Evolutionary conservation across 2,329 filamentous ascomycete genomes (phyloP).

Genomic region (Rutstroemia sp.): DNA sequence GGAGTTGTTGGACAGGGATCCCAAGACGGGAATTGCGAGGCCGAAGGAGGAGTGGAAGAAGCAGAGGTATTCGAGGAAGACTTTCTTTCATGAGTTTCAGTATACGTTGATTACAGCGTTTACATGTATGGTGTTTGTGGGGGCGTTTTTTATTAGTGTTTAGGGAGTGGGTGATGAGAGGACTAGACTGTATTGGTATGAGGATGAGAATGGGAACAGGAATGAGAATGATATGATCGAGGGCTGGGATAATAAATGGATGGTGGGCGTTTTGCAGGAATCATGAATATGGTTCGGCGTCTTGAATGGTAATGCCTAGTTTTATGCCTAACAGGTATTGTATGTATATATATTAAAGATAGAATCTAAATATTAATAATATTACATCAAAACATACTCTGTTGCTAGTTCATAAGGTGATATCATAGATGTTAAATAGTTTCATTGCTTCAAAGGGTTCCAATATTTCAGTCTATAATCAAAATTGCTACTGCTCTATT

Average conservation of each 20-base stretch:
- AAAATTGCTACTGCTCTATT: too few species aligned
- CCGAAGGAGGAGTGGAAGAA: slow-evolving; percentile 44
- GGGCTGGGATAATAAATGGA: too few species aligned
- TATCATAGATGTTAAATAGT: too few species aligned
- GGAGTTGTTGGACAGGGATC: slow-evolving; percentile 47
- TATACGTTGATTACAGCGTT: slow-evolving; percentile 43
- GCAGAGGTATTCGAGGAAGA: slow-evolving; percentile 45
- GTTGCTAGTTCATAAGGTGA: too few species aligned
- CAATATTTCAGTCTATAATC: too few species aligned
- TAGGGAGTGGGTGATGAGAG: not conserved
- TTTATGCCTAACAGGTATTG: not conserved
- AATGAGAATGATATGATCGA: not conserved
- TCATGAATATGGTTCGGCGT: not conserved
- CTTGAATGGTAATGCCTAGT: not conserved
- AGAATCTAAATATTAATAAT: not conserved
- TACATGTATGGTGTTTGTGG: slow-evolving; percentile 41
- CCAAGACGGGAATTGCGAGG: slow-evolving; percentile 46
- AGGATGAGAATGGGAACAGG: not conserved
- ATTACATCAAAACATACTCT: not conserved
- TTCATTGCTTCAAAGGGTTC: too few species aligned
- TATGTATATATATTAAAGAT: not conserved
- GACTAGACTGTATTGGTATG: not conserved
- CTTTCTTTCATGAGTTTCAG: slow-evolving; percentile 49
- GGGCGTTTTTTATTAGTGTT: slow-evolving; percentile 6
- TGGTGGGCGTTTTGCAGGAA: too few species aligned